These are phyloP conservation scores for Xylariaceae sp. DNA, from an alignment of 2,329 filamentous ascomycete genomes.

Conservation along the genomic window DNA sequence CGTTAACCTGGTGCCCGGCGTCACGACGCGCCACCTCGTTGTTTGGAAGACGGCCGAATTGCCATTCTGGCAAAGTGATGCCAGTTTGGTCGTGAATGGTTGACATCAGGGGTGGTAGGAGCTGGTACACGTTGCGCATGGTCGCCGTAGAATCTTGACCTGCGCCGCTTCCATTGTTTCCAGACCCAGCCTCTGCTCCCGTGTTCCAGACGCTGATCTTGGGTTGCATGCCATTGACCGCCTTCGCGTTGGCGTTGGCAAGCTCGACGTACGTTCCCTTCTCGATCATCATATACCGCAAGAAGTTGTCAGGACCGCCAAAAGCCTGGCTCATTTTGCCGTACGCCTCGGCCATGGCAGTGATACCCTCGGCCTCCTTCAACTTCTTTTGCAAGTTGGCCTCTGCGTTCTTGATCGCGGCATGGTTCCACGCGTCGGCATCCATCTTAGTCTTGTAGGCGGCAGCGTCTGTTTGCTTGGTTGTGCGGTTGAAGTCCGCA, in stretches of 20 bases:
- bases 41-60: constrained; percentile 51
- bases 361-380: constrained; percentile 73
- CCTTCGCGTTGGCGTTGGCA: constrained; percentile 73
- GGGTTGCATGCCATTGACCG: constrained; percentile 73
- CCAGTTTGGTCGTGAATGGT: constrained; percentile 90
- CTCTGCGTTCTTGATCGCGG: constrained; percentile 49
- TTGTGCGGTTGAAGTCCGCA: constrained; percentile 47
- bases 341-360: constrained; percentile 80
- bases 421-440: constrained; percentile 39
- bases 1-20: constrained; percentile 6
- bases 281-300: constrained; percentile 87
- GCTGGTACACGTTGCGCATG: constrained; percentile 81
- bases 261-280: constrained; percentile 75
- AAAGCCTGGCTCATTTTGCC: constrained; percentile 67
- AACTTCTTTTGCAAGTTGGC: constrained; percentile 57
- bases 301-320: constrained; percentile 72
- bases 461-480: constrained; percentile 46
- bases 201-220: constrained; percentile 94
- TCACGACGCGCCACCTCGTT: constrained; percentile 21
- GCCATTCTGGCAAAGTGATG: constrained; percentile 76
- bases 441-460: constrained; percentile 48
- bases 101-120: constrained; percentile 74
- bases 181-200: constrained; percentile 49
- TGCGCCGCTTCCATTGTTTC: constrained; percentile 37
- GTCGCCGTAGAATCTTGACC: constrained; percentile 57